These are phyloP conservation scores for Pyrenophora teres DNA, from an alignment of 2,329 filamentous ascomycete genomes.

Conservation along the genomic window DNA sequence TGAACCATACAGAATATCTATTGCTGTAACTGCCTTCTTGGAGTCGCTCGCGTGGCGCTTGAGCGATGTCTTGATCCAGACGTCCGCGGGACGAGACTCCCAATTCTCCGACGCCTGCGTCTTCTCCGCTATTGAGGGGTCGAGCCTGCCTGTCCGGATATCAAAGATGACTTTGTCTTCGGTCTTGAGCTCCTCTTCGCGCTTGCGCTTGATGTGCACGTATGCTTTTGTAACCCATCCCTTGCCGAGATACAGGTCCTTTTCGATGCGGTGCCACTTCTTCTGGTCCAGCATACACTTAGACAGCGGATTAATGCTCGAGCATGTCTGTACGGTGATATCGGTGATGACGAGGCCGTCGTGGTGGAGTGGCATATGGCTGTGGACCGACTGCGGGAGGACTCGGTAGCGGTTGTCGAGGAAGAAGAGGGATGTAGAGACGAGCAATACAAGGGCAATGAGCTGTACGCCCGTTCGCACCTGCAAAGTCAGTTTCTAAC, in stretches of 20 bases:
- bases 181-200: slow-evolving; percentile 77
- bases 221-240: slow-evolving; percentile 78
- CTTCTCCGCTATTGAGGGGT: slow-evolving; percentile 65
- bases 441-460: slow-evolving; percentile 64
- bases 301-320: slow-evolving; percentile 72
- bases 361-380: slow-evolving; percentile 80
- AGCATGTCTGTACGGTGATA: slow-evolving; percentile 77
- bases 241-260: slow-evolving; percentile 80
- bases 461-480: slow-evolving; percentile 75
- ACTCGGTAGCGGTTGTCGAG: slow-evolving; percentile 89
- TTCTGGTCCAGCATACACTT: slow-evolving; percentile 74
- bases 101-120: slow-evolving; percentile 67
- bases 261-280: slow-evolving; percentile 83
- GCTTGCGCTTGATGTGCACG: slow-evolving; percentile 80
- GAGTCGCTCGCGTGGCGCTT: slow-evolving; percentile 77
- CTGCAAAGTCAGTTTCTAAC: slow-evolving; percentile 34
- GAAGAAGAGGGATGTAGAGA: slow-evolving; percentile 73
- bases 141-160: slow-evolving; percentile 72
- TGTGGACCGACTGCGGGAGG: slow-evolving; percentile 82
- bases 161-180: slow-evolving; percentile 82
- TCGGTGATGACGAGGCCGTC: slow-evolving; percentile 85
- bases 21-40: slow-evolving; percentile 72
- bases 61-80: slow-evolving; percentile 80
- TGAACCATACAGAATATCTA: slow-evolving; percentile 87
- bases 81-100: slow-evolving; percentile 75